Evolutionary conservation across 768 basidiomycete species (phyloP), one percentile per base, ranked within the genome.

Genomic region (Russula olivacea): DNA sequence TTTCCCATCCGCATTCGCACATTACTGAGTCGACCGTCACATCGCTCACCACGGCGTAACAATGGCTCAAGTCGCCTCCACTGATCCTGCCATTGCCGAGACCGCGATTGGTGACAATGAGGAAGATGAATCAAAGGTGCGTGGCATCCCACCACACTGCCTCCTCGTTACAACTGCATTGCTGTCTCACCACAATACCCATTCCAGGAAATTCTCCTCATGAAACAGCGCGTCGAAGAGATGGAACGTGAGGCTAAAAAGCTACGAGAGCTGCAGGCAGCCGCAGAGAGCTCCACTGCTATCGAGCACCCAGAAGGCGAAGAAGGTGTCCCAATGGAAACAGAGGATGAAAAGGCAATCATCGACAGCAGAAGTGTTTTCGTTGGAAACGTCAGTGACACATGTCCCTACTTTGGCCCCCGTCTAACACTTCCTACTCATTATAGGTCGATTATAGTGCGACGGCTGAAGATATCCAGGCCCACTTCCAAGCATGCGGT

Each of bases 401-500:
- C 45, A 7, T 28, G 9, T 36, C 36, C 58, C 58, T 14, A 11
- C 36, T 45, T 34, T 54, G 32, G 25, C 17, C 3, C 21, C 9
- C 47, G 34, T 17, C 38, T 38, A 23, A 52, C 21, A 14, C 12
- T 15, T 38, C 23, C 25, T 23, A 41, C 43, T 63, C 21, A 11
- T 14, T 12, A 30, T 65, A 99, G 97, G 97, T 99, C 61, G 97
- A 99, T 78, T 99, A 98, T 74, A 82, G 86, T 58, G 89, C 96
- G 12, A 97, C 97, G 17, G 97, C 97, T 19, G 97, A 98, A 76
- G 97, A 99, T 73, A 94, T 99, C 55, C 97, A 98, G 77, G 85
- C 81, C 19, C 96, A 98, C 74, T 99, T 99, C 78, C 91, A 94
- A 73, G 88, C 95, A 17, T 98, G 95, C 72, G 97, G 97, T 7